Percentiles rank a stretch among this genome's conserved stretches.
These are phyloP conservation scores for Penicillium cosmopolitanum DNA, from an alignment of 495 filamentous ascomycete genomes.

Conservation along the genomic window DNA sequence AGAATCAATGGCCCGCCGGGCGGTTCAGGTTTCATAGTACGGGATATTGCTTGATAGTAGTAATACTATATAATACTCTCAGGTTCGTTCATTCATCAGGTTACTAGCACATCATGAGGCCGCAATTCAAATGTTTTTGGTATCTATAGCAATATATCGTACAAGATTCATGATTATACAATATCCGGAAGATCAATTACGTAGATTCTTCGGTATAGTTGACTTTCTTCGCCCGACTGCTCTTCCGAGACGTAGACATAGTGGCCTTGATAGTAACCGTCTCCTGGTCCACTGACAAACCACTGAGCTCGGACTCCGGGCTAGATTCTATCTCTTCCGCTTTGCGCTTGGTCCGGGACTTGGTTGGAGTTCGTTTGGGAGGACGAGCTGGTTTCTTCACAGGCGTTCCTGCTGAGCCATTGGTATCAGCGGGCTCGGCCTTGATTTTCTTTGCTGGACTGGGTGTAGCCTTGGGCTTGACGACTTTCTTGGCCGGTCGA, in stretches of 20 bases:
- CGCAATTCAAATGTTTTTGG: neutral
- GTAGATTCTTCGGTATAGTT: constrained; percentile 51
- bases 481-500: constrained; percentile 71
- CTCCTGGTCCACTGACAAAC: constrained; percentile 18
- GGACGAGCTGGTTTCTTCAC: constrained; percentile 26
- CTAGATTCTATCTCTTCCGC: constrained; percentile 31
- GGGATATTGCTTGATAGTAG: too few relatives aligned
- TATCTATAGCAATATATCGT: constrained; percentile 6
- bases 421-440: constrained; percentile 15
- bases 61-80: too few relatives aligned
- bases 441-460: constrained; percentile 33
- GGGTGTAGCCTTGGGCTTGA: constrained; percentile 56
- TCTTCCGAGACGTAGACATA: constrained; percentile 30
- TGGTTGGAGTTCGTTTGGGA: constrained; percentile 27
- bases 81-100: too few relatives aligned
- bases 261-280: constrained; percentile 12
- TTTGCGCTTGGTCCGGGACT: constrained; percentile 41
- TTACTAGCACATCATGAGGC: too few relatives aligned
- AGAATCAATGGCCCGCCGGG: too few relatives aligned
- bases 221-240: constrained; percentile 45
- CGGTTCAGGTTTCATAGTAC: too few relatives aligned
- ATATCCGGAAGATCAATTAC: constrained; percentile 17
- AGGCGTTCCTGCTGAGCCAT: constrained; percentile 22
- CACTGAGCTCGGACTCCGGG: constrained; percentile 26
- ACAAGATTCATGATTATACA: constrained; percentile 6